Evolutionary conservation across 2,329 filamentous ascomycete species (phyloP), one percentile per base, ranked within the genome.

Genomic region (Blastomyces parvus): DNA sequence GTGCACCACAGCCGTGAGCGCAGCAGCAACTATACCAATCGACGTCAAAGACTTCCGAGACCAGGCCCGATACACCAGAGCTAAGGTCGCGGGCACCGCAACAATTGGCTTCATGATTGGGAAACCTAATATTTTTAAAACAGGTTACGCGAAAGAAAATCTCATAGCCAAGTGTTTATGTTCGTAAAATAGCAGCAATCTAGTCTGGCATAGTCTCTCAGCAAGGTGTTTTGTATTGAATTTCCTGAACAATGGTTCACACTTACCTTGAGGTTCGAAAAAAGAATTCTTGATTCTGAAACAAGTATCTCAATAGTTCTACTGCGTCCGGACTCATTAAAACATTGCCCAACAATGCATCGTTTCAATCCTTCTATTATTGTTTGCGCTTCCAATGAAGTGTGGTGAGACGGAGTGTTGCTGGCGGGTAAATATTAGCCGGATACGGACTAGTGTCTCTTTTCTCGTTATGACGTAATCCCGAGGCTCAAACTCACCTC

Each of bases 1-100:
- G 74, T 99, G 94, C 13, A 88, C 84, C 56, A 83, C 74, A 3
- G 91, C 92, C 3, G 92, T 96, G 53, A 88, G 70, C 5, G 82
- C 80, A 3, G 93, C 93, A 14, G 84, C 83, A 46, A 88, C 69
- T 69, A 96, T 84, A 65, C 92, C 93, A 7, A 82, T 78, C 0
- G 88, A 84, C 0, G 93, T 97, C 48, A 99, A 83, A 30, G 88
- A 92, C 63, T 89, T 88, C 69, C 86, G 86, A 57, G 83, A 85
- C 77, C 84, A 84, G 42, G 89, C 88, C 64, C 89, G 83, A 69
- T 85, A 84, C 62, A 88, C 79, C 68, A 92, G 82, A 64, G 80
- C 81, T 64, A 83, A 69, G 19, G 83, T 88, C 2, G 74, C 71
- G 0, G 78, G 77, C 11, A 79, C 66, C 38, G 78, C 77, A 63